These are phyloP conservation scores for Omphalea diandra DNA, from an alignment of 441 rosid species.

Conservation along the genomic window DNA sequence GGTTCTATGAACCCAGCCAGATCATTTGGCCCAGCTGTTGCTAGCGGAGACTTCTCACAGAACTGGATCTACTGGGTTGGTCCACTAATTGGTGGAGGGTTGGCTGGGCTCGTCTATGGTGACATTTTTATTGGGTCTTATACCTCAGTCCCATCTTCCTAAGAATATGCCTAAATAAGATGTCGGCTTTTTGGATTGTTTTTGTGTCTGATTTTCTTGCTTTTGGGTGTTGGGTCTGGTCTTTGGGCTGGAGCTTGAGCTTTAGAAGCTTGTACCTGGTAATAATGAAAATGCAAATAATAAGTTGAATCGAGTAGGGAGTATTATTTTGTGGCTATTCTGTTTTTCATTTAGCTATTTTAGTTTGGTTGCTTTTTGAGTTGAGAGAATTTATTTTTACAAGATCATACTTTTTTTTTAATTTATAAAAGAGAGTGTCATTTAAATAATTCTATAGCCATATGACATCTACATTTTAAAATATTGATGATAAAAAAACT, in stretches of 20 bases:
- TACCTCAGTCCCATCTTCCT: constrained; percentile 35
- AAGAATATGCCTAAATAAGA: constrained; percentile 29
- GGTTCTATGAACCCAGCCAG: constrained; percentile 98
- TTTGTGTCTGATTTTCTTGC: not conserved
- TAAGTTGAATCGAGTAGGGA: constrained; percentile 1
- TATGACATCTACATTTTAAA: too few species aligned
- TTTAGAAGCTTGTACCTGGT: not conserved
- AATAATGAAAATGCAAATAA: constrained; percentile 7
- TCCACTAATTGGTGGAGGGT: constrained; percentile 77
- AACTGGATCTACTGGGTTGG: constrained; percentile 88
- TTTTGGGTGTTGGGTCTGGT: too few species aligned
- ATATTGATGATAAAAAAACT: too few species aligned
- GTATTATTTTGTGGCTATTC: too few species aligned
- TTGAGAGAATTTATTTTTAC: too few species aligned
- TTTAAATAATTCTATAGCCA: too few species aligned
- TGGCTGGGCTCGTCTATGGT: constrained; percentile 78
- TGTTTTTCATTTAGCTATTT: too few species aligned
- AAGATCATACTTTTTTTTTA: too few species aligned
- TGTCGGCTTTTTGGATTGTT: not conserved
- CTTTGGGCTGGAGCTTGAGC: constrained; percentile 2
- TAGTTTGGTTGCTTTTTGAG: too few species aligned
- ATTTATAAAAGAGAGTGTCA: too few species aligned
- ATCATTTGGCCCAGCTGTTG: constrained; percentile 86
- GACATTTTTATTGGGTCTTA: constrained; percentile 68
- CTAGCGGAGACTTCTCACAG: constrained; percentile 63